phyloP scores from a whole-genome alignment of 2,329 filamentous ascomycete species.

The Bipolaris gigantea region DNA sequence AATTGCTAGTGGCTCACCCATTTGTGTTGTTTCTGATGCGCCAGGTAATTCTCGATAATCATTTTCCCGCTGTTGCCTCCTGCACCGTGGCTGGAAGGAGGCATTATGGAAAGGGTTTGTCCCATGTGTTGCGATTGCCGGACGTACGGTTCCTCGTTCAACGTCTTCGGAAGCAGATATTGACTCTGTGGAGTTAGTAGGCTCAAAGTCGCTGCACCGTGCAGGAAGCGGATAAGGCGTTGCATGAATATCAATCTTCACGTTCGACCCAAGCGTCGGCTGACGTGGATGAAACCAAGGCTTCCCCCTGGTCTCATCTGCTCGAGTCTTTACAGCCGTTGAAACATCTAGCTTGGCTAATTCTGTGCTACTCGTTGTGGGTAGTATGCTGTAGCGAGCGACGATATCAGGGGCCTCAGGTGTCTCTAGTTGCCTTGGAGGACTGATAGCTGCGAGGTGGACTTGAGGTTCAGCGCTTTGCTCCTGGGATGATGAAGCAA shows the following conservation, averaged over 20 bases:
- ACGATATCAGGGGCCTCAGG: constrained; percentile 18
- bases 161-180: too few relatives aligned
- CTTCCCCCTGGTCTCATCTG: background rate
- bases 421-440: constrained; percentile 13
- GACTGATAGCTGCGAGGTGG: background rate
- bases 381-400: background rate
- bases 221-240: too few relatives aligned
- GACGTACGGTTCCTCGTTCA: too few relatives aligned
- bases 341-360: background rate
- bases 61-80: background rate
- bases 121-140: too few relatives aligned
- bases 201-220: too few relatives aligned
- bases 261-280: too few relatives aligned
- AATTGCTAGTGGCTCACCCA: background rate
- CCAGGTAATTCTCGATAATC: background rate
- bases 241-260: too few relatives aligned
- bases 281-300: constrained; percentile 7
- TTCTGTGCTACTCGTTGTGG: background rate
- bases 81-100: background rate
- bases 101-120: background rate
- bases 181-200: too few relatives aligned
- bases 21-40: background rate
- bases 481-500: background rate
- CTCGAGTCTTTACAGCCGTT: background rate
- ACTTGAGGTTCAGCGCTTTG: background rate